phyloP scores from a whole-genome alignment of 495 filamentous ascomycete species.

The Xylaria grammica region DNA sequence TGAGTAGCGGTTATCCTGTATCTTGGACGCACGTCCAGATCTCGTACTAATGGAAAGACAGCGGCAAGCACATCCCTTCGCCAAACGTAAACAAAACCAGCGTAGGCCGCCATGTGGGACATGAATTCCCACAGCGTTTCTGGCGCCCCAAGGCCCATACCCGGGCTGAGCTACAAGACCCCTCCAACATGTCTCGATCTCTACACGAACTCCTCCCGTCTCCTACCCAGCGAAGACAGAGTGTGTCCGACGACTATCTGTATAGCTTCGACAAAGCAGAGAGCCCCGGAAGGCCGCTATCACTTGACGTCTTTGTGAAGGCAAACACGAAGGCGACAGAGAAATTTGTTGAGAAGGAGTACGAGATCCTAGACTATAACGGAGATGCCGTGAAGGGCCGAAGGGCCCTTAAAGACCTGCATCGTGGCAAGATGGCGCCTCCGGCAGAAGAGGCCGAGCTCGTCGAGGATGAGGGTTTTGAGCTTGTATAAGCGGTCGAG shows the following conservation, averaged over 20 bases:
- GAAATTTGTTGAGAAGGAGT: slow-evolving; percentile 54
- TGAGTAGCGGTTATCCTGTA: slow-evolving; percentile 24
- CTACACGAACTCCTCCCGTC: slow-evolving; percentile 36
- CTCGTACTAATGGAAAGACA: slow-evolving; percentile 19
- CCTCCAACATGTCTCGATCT: slow-evolving; percentile 34
- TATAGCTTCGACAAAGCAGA: slow-evolving; percentile 52
- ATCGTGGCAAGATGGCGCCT: slow-evolving; percentile 33
- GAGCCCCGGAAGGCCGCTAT: slow-evolving; percentile 42
- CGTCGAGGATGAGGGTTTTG: slow-evolving; percentile 53
- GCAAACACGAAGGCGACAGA: slow-evolving; percentile 47
- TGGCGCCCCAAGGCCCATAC: slow-evolving; percentile 37
- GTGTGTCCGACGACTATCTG: slow-evolving; percentile 43
- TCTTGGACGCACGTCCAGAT: neutral
- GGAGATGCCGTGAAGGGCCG: slow-evolving; percentile 50
- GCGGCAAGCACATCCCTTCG: slow-evolving; percentile 29
- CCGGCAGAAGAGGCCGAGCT: slow-evolving; percentile 18
- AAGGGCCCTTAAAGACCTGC: slow-evolving; percentile 45
- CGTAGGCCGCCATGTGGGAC: slow-evolving; percentile 23
- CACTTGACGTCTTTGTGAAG: slow-evolving; percentile 53
- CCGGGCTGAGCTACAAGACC: slow-evolving; percentile 40
- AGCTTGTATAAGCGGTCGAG: slow-evolving; percentile 42
- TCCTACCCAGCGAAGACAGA: slow-evolving; percentile 28
- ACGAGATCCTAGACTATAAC: slow-evolving; percentile 51
- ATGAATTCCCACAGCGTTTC: slow-evolving; percentile 12
- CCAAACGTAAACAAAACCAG: slow-evolving; percentile 47